Percentiles rank a stretch among this genome's conserved stretches.
Evolutionary conservation across 176 grass and related monocot species (phyloP).

Genomic region (sorghum (Sorghum bicolor)): DNA sequence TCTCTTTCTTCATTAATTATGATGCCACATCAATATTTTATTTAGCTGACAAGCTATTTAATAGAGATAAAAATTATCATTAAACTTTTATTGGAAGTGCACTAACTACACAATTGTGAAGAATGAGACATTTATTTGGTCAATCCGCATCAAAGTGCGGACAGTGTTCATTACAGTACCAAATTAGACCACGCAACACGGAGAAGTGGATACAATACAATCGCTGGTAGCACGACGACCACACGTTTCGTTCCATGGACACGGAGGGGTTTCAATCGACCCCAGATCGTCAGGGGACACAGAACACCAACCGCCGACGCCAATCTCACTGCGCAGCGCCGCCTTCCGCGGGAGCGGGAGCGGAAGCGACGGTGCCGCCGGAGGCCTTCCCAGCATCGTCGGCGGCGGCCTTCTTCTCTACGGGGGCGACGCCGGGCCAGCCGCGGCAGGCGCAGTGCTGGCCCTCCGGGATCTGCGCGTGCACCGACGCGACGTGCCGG

Average conservation of each 20-base stretch:
- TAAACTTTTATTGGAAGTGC: no score
- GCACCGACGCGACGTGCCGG: constrained; percentile 68
- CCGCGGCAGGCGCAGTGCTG: constrained; percentile 78
- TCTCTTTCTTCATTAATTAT: no score
- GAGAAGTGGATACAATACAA: not conserved
- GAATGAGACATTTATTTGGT: not conserved
- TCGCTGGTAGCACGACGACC: not conserved
- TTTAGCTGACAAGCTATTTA: no score
- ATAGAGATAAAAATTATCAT: no score
- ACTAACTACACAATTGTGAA: not conserved
- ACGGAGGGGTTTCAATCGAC: not conserved
- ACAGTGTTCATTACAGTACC: not conserved
- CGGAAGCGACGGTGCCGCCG: not conserved
- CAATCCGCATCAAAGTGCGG: not conserved
- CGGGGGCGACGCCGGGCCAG: constrained; percentile 58
- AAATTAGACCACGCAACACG: not conserved
- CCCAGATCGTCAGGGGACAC: not conserved
- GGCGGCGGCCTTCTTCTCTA: not conserved
- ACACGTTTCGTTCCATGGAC: not conserved
- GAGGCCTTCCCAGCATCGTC: not conserved
- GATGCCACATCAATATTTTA: no score
- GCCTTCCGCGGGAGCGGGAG: not conserved
- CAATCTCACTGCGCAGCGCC: not conserved
- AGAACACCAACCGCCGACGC: not conserved
- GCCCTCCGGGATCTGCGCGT: constrained; percentile 62